Base-by-base conservation (phyloP, 2,329 filamentous ascomycete species). In the Cercospora brassicicola region DNA sequence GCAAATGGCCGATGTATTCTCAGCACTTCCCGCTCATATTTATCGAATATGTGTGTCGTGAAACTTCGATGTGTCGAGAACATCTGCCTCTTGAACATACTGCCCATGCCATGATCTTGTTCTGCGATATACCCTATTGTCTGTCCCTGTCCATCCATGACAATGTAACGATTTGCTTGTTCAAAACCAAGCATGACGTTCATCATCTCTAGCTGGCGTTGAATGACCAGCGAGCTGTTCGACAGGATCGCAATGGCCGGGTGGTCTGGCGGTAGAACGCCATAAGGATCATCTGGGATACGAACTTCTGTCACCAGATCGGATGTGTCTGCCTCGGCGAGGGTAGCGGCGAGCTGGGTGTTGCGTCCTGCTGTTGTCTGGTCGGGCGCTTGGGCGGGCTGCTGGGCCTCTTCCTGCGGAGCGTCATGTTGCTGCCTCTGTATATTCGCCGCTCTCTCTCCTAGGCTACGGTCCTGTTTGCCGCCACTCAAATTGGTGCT, bases 171-270 rank as follows among this genome's bases (percentile, higher is more conserved):
- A 73, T 90, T 90, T 11, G 88, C 87, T 76, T 90, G 88, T 77
- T 90, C 88, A 71, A 89, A 89, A 1, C 88, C 88, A 76, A 89
- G 79, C 73, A 90, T 82, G 9, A 90, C 81, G 76, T 89, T 90
- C 85, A 89, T 88, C 80, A 89, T 84, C 74, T 90, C 88, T 30
- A 90, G 74, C 73, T 90, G 87, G 33, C 88, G 81, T 71, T 89
- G 87, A 9, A 90, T 83, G 6, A 90, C 84, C 55, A 90, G 80
- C 8, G 86, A 84, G 1, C 87, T 89, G 73, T 90, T 89, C 53
- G 85, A 82, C 20, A 90, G 79, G 20, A 90, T 81, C 7, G 81
- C 80, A 64, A 84, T 82, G 0, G 87, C 86, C 0, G 88, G 88
- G 71, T 90, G 88, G 1, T 79, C 81, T 53, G 83, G 80, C 72